Evolutionary conservation across 345 rosid genomes (phyloP), one percentile per base, ranked within the genome.

Genomic region (Gossypium rotundifolium): DNA sequence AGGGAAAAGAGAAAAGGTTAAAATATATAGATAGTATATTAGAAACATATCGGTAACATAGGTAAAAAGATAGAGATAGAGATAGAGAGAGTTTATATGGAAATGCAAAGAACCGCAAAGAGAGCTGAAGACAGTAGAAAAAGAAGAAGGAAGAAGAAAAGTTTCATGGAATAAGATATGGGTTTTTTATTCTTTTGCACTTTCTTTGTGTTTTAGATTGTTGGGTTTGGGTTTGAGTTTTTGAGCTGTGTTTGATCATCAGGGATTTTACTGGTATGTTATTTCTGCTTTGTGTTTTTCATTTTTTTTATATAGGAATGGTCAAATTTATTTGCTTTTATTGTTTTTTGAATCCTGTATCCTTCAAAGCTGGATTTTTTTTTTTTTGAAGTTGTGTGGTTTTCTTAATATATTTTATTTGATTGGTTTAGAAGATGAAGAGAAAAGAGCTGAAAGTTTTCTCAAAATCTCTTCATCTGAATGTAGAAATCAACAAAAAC

Each of bases 131-230:
- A 49, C 16, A 66, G 58, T 66, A 51, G 59, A 69, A 51, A 69
- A 44, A 25, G 59, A 51, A 74, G 78, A 51, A 68, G 76, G n/a
- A 76, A 75, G 74, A 84, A 74, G 71, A 78, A 61, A 55, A 80
- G 20, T 65, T 46, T 69, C 42, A 60, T 52, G 7, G 44, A 52
- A 11, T 76, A 49, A 69, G 60, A 29, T 42, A 17, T 74, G 64
- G 73, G 60, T 80, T 76, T 60, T 10, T 25, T 44, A 23, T 66
- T 45, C 18, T 45, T 45, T 45, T 66, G 53, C 3, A 57, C 11
- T 66, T 46, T 66, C 54, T 46, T 45, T 66, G 18, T 66, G 54
- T 66, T 62, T 69, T 69, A 51, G 73, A 29, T 69, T 69, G 72
- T 53, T 29, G 45, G 60, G 57, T 33, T 55, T 33, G 40, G 40